These are phyloP conservation scores for Alternaria tenuissima DNA, from an alignment of 2,329 filamentous ascomycete genomes.

Conservation along the genomic window DNA sequence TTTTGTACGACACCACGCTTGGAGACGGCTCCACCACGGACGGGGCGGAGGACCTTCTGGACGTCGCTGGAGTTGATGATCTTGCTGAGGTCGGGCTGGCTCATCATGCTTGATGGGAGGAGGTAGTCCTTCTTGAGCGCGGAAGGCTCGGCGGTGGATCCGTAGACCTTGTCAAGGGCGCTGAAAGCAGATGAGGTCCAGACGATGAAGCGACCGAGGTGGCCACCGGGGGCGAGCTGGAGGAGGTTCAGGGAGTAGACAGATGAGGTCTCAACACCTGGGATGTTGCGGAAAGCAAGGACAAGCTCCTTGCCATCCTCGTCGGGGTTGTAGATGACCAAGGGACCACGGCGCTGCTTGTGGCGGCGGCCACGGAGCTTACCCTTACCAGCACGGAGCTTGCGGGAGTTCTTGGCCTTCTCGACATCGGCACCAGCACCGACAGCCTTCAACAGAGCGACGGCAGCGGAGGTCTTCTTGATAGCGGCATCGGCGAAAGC, in stretches of 20 bases:
- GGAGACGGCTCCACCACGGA: constrained; percentile 87
- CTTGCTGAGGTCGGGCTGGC: constrained; percentile 93
- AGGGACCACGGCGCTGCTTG: constrained; percentile 96
- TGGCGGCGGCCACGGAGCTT: constrained; percentile 97
- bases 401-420: constrained; percentile 96
- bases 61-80: constrained; percentile 99
- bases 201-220: constrained; percentile 98
- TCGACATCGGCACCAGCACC: constrained; percentile 90
- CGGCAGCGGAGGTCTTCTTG: constrained; percentile 86
- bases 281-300: constrained; percentile 97
- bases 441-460: constrained; percentile 86
- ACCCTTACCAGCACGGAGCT: constrained; percentile 98
- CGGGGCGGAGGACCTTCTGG: constrained; percentile 91
- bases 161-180: constrained; percentile 96
- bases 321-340: constrained; percentile 97
- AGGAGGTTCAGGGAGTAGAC: constrained; percentile 97
- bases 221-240: constrained; percentile 97
- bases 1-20: constrained; percentile 95
- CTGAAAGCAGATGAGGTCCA: constrained; percentile 98
- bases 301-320: constrained; percentile 94
- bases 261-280: constrained; percentile 95
- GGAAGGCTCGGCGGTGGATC: constrained; percentile 86
- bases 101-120: constrained; percentile 88
- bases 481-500: constrained; percentile 82
- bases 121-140: constrained; percentile 99